These are phyloP conservation scores for Helicocarpus griseus DNA, from an alignment of 2,329 filamentous ascomycete genomes.

Conservation along the genomic window DNA sequence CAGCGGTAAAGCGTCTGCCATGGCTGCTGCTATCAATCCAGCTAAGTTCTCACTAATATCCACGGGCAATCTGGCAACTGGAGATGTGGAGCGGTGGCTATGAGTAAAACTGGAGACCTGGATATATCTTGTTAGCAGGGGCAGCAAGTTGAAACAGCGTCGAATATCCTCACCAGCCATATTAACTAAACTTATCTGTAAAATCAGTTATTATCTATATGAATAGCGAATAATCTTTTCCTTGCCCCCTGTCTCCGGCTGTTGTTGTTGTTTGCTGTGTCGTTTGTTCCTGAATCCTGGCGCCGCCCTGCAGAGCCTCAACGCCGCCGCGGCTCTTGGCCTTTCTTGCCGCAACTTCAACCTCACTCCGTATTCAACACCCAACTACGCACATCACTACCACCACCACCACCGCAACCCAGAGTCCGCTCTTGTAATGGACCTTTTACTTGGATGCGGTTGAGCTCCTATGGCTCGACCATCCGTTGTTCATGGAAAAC, in stretches of 20 bases:
- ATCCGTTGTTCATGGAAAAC: slow-evolving; percentile 34
- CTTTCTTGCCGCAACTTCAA: no score
- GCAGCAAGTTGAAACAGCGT: no score
- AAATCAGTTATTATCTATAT: no score
- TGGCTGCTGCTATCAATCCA: slow-evolving; percentile 28
- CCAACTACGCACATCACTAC: background rate
- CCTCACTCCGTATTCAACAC: background rate
- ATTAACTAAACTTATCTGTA: no score
- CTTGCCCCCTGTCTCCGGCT: no score
- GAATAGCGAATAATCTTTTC: no score
- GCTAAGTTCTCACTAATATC: background rate
- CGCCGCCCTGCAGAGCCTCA: no score
- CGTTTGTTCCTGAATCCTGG: no score
- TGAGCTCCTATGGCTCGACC: slow-evolving; percentile 10
- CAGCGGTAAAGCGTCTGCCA: slow-evolving; percentile 52
- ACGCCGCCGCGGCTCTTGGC: background rate
- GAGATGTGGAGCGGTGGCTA: background rate
- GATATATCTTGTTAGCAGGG: background rate
- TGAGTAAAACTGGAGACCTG: background rate
- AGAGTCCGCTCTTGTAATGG: slow-evolving; percentile 9
- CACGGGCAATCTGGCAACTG: background rate
- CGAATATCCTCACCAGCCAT: no score
- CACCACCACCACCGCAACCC: background rate
- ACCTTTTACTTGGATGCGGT: slow-evolving; percentile 4
- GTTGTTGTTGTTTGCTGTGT: no score